Evolutionary conservation across 164 flowering plant genomes (phyloP).

Genomic region (Vitis cinerea): DNA sequence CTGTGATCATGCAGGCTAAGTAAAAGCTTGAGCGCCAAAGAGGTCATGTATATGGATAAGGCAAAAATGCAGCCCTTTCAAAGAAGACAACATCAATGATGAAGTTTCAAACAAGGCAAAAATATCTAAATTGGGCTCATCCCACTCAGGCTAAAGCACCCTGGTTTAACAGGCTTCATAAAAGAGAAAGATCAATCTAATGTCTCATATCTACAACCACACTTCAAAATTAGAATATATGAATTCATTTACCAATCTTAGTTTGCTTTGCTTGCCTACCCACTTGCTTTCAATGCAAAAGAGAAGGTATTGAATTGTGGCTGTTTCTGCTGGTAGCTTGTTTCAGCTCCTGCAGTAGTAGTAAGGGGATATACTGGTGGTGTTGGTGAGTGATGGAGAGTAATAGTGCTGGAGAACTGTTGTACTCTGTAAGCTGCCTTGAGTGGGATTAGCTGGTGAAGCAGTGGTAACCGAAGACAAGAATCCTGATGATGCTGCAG

Average conservation of each 20-base stretch:
- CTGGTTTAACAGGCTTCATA: neutral
- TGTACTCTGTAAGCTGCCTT: conserved; percentile 13
- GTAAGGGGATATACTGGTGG: conserved; percentile 13
- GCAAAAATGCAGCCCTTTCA: too few species aligned
- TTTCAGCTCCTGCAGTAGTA: conserved; percentile 22
- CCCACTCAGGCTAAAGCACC: neutral
- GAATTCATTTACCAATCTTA: neutral
- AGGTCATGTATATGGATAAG: neutral
- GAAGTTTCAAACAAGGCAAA: neutral
- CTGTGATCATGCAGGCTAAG: too few species aligned
- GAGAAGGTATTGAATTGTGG: neutral
- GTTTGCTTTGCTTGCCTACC: neutral
- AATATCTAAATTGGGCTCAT: neutral
- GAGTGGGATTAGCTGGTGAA: conserved; percentile 18
- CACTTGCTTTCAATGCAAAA: neutral
- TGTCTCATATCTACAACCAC: neutral
- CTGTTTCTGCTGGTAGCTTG: neutral
- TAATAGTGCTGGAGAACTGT: conserved; percentile 6
- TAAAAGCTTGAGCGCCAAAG: too few species aligned
- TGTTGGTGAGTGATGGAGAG: conserved; percentile 10
- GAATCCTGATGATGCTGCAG: conserved; percentile 83
- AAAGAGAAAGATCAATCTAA: neutral
- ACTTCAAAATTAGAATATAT: too few species aligned
- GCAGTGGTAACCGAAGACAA: conserved; percentile 20
- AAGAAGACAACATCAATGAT: too few species aligned